Evolutionary conservation across 805 yeast genomes (phyloP).

Genomic region (Suhomyces canberraensis): DNA sequence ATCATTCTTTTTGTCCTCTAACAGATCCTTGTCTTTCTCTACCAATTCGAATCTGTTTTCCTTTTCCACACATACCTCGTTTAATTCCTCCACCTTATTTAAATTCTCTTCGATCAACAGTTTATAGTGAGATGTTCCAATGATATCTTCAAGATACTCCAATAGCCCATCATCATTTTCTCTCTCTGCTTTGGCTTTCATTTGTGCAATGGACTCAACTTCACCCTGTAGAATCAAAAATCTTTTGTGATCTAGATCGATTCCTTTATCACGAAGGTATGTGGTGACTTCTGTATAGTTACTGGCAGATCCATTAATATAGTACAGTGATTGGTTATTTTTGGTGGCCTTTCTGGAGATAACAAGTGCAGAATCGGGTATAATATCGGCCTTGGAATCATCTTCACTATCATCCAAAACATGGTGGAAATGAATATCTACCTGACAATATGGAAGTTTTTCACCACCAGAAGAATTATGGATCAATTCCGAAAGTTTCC

Average conservation of each 20-base stretch:
- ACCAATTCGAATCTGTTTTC: constrained; percentile 77
- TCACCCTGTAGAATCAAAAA: constrained; percentile 96
- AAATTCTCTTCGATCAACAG: constrained; percentile 64
- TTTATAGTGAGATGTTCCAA: constrained; percentile 89
- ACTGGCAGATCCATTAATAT: constrained; percentile 65
- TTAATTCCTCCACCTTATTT: constrained; percentile 63
- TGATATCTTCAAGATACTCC: constrained; percentile 94
- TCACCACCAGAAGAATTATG: constrained; percentile 75
- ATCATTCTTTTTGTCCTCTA: constrained; percentile 65
- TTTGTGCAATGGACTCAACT: constrained; percentile 96
- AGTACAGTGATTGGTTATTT: constrained; percentile 77
- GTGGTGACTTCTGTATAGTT: constrained; percentile 76
- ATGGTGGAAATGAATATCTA: constrained; percentile 82
- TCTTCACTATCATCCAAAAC: constrained; percentile 55
- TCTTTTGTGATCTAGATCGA: constrained; percentile 92
- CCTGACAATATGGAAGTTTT: constrained; percentile 72
- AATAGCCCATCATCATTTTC: constrained; percentile 90
- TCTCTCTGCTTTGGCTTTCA: constrained; percentile 95
- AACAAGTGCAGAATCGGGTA: constrained; percentile 58
- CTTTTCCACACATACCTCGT: constrained; percentile 78
- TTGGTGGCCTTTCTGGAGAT: constrained; percentile 77
- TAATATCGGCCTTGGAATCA: constrained; percentile 26
- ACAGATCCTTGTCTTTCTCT: constrained; percentile 62
- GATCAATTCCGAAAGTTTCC: constrained; percentile 85
- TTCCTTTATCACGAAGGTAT: constrained; percentile 73